Conservation (phyloP, 306 rosid genomes). For the Biancaea sappan region DNA sequence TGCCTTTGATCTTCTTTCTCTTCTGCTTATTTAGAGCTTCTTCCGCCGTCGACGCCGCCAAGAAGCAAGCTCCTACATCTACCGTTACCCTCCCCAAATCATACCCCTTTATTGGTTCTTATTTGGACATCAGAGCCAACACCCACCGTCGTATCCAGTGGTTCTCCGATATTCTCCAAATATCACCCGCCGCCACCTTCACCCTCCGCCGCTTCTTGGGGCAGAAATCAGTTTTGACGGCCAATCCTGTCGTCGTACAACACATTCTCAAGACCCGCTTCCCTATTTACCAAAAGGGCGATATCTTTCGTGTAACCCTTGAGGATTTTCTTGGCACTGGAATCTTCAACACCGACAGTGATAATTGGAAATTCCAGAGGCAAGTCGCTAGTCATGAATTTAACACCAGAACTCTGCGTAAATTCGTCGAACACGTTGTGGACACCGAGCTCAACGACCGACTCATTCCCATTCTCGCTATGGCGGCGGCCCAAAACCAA, state of each 20-base stretch:
- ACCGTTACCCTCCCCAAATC: slow-evolving; percentile 40
- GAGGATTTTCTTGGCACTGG: slow-evolving; percentile 66
- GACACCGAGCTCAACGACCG: slow-evolving; percentile 55
- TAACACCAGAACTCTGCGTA: slow-evolving; percentile 49
- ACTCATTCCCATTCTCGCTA: slow-evolving; percentile 51
- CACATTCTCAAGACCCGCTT: slow-evolving; percentile 68
- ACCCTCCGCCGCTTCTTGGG: slow-evolving; percentile 37
- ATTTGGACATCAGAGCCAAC: slow-evolving; percentile 23
- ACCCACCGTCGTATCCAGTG: slow-evolving; percentile 47
- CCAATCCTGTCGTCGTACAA: slow-evolving; percentile 59
- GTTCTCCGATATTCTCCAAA: slow-evolving; percentile 50
- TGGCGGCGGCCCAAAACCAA: neutral
- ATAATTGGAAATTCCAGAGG: slow-evolving; percentile 62
- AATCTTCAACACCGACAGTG: slow-evolving; percentile 59
- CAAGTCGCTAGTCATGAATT: slow-evolving; percentile 59
- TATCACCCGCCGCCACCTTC: slow-evolving; percentile 59
- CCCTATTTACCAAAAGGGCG: slow-evolving; percentile 54
- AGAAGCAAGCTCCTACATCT: neutral
- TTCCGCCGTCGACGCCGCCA: slow-evolving; percentile 1
- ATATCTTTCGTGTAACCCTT: neutral
- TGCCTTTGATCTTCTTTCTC: slow-evolving; percentile 29
- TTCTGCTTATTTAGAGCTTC: neutral
- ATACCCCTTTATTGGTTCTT: slow-evolving; percentile 40
- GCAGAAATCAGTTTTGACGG: slow-evolving; percentile 39
- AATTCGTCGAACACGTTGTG: slow-evolving; percentile 64